Conservation (phyloP, 2,329 filamentous ascomycete species). For the Tolypocladium ophioglossoides region DNA sequence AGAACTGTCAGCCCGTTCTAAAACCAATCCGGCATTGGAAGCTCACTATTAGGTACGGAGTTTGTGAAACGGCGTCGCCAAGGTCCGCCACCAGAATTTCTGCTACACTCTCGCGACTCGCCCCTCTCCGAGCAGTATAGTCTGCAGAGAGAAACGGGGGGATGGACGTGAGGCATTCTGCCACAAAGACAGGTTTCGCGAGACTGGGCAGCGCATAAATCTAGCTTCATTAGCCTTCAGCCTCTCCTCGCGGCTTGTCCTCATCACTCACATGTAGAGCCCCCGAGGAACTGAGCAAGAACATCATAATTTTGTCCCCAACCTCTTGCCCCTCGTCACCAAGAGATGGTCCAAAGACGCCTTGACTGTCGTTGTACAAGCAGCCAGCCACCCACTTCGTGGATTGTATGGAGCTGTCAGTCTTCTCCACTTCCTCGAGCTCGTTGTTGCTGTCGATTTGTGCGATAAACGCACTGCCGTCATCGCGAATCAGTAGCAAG, state of each 20-base stretch:
- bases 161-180: constrained; percentile 68
- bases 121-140: constrained; percentile 56
- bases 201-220: constrained; percentile 70
- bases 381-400: constrained; percentile 77
- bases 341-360: constrained; percentile 37
- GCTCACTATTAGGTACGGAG: constrained; percentile 72
- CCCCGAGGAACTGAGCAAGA: constrained; percentile 66
- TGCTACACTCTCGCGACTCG: constrained; percentile 59
- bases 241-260: no score
- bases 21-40: no score
- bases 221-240: constrained; percentile 27
- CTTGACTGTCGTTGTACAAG: constrained; percentile 60
- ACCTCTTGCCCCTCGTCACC: constrained; percentile 27
- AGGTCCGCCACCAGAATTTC: constrained; percentile 80
- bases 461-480: constrained; percentile 69
- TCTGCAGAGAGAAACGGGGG: constrained; percentile 67
- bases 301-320: constrained; percentile 53
- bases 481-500: constrained; percentile 71
- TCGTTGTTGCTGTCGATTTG: constrained; percentile 71
- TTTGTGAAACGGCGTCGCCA: constrained; percentile 59
- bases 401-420: constrained; percentile 41
- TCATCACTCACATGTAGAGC: constrained; percentile 54
- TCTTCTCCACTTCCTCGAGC: constrained; percentile 67
- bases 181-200: constrained; percentile 58
- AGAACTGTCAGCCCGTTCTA: neutral